Evolutionary conservation across 2,329 filamentous ascomycete species (phyloP).

Genomic region (Dactylonectria estremocensis): DNA sequence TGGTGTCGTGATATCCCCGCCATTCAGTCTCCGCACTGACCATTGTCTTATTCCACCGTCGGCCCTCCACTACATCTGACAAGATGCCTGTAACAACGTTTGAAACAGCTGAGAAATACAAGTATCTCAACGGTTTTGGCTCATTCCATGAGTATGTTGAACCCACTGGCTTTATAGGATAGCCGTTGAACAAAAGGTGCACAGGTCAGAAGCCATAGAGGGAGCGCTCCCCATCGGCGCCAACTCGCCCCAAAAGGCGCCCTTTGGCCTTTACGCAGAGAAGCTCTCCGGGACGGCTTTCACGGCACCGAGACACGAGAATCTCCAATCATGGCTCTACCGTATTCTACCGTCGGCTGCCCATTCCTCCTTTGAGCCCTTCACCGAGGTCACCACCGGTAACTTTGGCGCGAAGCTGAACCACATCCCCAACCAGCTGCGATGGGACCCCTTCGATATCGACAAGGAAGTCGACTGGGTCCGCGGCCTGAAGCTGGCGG

Average conservation of each 20-base stretch:
- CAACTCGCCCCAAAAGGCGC: conserved; percentile 86
- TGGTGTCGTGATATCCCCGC: conserved; percentile 13
- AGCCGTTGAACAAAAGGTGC: not conserved
- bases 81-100: conserved; percentile 43
- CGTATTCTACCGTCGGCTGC: conserved; percentile 76
- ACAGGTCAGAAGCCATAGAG: conserved; percentile 80
- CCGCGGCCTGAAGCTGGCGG: conserved; percentile 76
- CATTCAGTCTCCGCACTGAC: conserved; percentile 7
- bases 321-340: conserved; percentile 81
- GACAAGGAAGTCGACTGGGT: conserved; percentile 72
- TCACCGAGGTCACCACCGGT: not conserved
- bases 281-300: conserved; percentile 82
- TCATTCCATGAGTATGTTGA: conserved; percentile 79
- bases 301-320: conserved; percentile 77
- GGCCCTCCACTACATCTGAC: not conserved
- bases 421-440: conserved; percentile 79
- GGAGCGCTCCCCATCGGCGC: conserved; percentile 81
- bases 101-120: conserved; percentile 68
- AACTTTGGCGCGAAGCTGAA: conserved; percentile 48
- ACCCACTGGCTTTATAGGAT: fast-evolving
- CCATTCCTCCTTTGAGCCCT: conserved; percentile 64
- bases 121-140: conserved; percentile 84
- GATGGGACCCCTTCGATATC: conserved; percentile 86
- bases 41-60: not conserved
- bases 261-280: conserved; percentile 85